Percentiles rank a stretch among this genome's conserved stretches.
phyloP scores from a whole-genome alignment of 2,329 filamentous ascomycete genomes.

The Leptographium lundbergii region DNA sequence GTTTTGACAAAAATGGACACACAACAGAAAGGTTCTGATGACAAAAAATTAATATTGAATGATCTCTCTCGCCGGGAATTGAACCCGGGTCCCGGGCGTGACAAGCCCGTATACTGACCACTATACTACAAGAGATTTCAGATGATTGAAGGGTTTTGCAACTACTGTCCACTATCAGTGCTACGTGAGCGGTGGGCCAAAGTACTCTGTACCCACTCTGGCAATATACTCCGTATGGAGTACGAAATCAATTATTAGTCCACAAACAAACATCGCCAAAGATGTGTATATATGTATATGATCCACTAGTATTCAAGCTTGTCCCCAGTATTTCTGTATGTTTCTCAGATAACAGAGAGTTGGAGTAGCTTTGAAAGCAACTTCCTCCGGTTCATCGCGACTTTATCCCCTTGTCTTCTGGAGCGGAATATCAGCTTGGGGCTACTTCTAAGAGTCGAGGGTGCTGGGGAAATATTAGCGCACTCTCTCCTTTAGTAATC shows the following conservation, averaged over 20 bases:
- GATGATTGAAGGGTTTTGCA: not conserved
- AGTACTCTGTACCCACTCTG: no score
- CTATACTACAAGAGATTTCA: constrained; percentile 11
- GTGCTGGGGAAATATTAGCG: not conserved
- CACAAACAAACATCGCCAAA: no score
- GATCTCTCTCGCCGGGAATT: constrained; percentile 11
- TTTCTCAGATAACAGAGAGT: not conserved
- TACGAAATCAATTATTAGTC: no score
- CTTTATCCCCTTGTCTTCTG: not conserved
- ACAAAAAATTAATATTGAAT: not conserved
- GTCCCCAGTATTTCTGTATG: no score
- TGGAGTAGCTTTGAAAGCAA: not conserved
- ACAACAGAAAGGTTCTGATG: not conserved
- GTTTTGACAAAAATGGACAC: not conserved
- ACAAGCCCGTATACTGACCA: constrained; percentile 13
- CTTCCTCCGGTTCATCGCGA: not conserved
- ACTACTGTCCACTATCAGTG: not conserved
- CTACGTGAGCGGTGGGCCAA: not conserved
- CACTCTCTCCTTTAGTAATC: constrained; percentile 1
- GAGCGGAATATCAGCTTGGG: not conserved
- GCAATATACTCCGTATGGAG: no score
- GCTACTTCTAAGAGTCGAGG: not conserved
- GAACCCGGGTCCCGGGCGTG: constrained; percentile 13
- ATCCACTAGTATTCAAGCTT: no score
- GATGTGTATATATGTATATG: no score